Evolutionary conservation across 305 asterid species (phyloP), one percentile per base, ranked within the genome.

Genomic region (Caryopteris hybrid): DNA sequence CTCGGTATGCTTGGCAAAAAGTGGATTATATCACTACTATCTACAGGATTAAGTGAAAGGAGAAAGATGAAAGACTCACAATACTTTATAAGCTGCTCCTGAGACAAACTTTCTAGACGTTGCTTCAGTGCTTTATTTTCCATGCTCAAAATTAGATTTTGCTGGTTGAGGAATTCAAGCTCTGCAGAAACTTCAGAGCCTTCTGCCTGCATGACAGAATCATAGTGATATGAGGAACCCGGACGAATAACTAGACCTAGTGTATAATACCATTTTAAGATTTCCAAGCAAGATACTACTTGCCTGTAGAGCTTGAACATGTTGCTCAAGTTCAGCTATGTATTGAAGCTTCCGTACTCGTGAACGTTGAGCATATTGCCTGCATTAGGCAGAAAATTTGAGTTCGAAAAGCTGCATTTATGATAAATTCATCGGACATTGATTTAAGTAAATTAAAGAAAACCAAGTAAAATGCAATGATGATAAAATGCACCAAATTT

Each of bases 321-420:
- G 85, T 69, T 96, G 85, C 77, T 94, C 99, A 68, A 91, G 96
- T 78, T 89, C 97, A 69, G 98, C 97, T 61, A 91, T 94, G 82
- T 94, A 89, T 67, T 94, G 99, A 69, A 89, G 91, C 83, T 94
- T 94, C 77, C 99, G 83, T 36, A 91, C 97, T 65, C 99, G 90
- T 8, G 98, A 94, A 43, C 98, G 96, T 73, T 94, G 99, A 74
- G 98, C 99, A 73, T 87, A 91, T 79, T 89, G 98, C 94, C 99
- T 94, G 88, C 73, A 78, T 74, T 43, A 74, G 66, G 55, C 31
- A 71, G 39, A 8, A 73, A 43, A 68, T 22, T 18, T 33, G 66
- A 22, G 52, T 34, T 60, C 45, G 25, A 50, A 39, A 39, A 48
- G 46, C 48, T 51, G 38, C 75, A 59, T 41, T 71, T 65, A 43